These are phyloP conservation scores for Tricharina praecox DNA, from an alignment of 495 filamentous ascomycete genomes.

Conservation along the genomic window DNA sequence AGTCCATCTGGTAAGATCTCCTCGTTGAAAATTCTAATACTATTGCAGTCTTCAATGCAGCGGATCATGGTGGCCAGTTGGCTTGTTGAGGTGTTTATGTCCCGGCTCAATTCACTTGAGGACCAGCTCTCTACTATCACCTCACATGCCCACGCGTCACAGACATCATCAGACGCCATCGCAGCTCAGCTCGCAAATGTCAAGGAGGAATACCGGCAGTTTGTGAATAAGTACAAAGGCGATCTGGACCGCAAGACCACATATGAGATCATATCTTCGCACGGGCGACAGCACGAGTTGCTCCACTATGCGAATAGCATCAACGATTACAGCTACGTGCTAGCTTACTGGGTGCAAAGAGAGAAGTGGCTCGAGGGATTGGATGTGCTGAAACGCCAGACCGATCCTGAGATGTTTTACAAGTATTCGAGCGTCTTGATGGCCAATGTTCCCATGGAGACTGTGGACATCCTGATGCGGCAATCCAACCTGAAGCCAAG, in stretches of 20 bases:
- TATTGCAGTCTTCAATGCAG: constrained; percentile 56
- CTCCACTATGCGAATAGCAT: constrained; percentile 74
- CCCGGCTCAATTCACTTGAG: constrained; percentile 84
- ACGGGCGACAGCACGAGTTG: constrained; percentile 82
- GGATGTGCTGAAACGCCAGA: constrained; percentile 76
- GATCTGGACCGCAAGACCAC: constrained; percentile 82
- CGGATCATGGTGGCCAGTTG: constrained; percentile 86
- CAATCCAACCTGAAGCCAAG: constrained; percentile 75
- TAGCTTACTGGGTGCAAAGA: constrained; percentile 93
- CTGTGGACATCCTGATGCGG: constrained; percentile 86
- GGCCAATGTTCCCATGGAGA: constrained; percentile 62
- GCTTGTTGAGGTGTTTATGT: constrained; percentile 94
- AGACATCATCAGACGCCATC: constrained; percentile 36
- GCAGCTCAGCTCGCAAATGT: constrained; percentile 57
- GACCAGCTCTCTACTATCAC: constrained; percentile 85
- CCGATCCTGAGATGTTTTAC: constrained; percentile 83
- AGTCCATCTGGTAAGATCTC: background rate
- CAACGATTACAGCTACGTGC: constrained; percentile 83
- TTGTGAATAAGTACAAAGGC: constrained; percentile 61
- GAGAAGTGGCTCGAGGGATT: constrained; percentile 87
- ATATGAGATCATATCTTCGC: constrained; percentile 90
- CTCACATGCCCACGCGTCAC: constrained; percentile 11
- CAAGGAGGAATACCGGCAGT: constrained; percentile 68
- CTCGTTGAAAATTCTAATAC: constrained; percentile 7
- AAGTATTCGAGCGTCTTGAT: constrained; percentile 91